Evolutionary conservation across 257 asterid species (phyloP), one percentile per base, ranked within the genome.

Genomic region (Nemophila menziesii): DNA sequence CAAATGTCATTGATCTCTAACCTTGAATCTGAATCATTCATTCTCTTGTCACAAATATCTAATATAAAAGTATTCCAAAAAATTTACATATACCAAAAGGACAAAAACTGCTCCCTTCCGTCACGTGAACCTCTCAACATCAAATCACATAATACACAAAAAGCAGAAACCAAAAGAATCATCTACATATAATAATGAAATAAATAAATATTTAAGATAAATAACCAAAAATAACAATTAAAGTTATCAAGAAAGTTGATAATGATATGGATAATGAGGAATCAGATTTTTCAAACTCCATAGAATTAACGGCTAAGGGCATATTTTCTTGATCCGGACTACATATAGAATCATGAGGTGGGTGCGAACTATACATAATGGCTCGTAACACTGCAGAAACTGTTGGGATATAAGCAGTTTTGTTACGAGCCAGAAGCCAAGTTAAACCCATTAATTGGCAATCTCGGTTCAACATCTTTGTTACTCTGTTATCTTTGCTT

Each of bases 291-390:
- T 72, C 86, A 51, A 90, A 69, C 83, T 81, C 93, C 11, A 79
- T 72, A 0, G 99, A 85, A 55, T 90, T 86, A 10, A 90, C 98
- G 56, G 98, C 98, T 55, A 90, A 63, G 36, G 98, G 98, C 98
- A 90, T 90, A 78, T 90, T 90, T 73, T 90, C 98, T 62, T 90
- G 96, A 71, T 85, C 98, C 14, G 96, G 98, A 55, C 94, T 80
- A 72, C 98, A 90, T 33, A 83, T 90, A 38, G 76, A 67, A 62
- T 76, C 78, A 41, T 54, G 94, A 0, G 96, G 84, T 12, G 93
- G 92, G 52, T 74, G 94, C 16, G 92, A 74, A 42, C 96, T 84
- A 71, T 90, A 90, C 94, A 90, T 77, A 48, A 90, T 60, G 62
- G 98, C 96, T 52, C 98, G 93, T 59, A 90, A 19, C 8, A 85